phyloP scores from a whole-genome alignment of 1,284 basidiomycete species.

The Rugosomyces carneus region DNA sequence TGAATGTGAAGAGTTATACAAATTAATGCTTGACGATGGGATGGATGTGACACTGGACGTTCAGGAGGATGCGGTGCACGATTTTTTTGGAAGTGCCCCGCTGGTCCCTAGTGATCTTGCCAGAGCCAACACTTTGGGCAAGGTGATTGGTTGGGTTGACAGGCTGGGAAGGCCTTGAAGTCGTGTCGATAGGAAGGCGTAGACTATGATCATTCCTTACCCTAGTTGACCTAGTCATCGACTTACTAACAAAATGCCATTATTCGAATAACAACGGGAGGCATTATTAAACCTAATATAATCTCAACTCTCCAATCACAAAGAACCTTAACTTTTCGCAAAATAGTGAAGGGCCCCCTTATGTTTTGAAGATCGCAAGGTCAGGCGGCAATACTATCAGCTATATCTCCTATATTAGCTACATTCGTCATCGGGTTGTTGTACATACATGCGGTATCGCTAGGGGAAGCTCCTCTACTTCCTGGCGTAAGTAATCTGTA shows the following conservation, averaged over 20 bases:
- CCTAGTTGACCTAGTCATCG: too few species aligned
- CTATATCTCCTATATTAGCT: too few species aligned
- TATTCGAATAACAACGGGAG: too few species aligned
- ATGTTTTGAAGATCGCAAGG: too few species aligned
- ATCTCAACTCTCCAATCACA: too few species aligned
- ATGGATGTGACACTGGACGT: constrained; percentile 18
- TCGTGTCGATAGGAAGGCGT: not conserved
- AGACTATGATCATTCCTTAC: too few species aligned
- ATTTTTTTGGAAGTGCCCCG: constrained; percentile 10
- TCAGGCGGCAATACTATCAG: too few species aligned
- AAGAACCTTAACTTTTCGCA: too few species aligned
- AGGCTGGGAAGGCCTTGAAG: not conserved
- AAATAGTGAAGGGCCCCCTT: too few species aligned
- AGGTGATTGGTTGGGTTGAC: not conserved
- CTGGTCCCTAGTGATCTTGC: not conserved
- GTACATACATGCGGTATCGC: not conserved
- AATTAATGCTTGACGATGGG: constrained; percentile 10
- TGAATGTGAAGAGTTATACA: constrained; percentile 4
- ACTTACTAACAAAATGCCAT: too few species aligned
- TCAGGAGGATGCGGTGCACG: constrained; percentile 20
- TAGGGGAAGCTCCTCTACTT: constrained; percentile 11
- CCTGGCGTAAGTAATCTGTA: constrained; percentile 18
- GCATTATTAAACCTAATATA: too few species aligned
- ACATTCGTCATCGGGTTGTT: not conserved
- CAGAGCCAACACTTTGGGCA: not conserved